These are phyloP conservation scores for Grosmannia huntii DNA, from an alignment of 2,329 filamentous ascomycete genomes.

Conservation along the genomic window DNA sequence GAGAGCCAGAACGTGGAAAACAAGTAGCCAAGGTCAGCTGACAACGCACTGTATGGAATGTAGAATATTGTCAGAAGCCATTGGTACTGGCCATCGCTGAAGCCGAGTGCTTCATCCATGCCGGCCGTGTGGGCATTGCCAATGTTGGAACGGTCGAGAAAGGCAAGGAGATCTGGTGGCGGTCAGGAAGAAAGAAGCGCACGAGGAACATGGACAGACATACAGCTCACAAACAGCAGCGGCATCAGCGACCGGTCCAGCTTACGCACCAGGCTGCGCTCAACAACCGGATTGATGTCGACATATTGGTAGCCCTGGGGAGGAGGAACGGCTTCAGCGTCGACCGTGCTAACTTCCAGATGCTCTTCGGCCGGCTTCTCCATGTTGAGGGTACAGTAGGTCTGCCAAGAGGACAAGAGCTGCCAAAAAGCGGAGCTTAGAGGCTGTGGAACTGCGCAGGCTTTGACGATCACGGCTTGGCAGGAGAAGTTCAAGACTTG, in stretches of 20 bases:
- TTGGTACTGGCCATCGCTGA: conserved; percentile 25
- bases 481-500: background rate
- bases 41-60: conserved; percentile 26
- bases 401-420: background rate
- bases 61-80: conserved; percentile 33
- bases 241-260: conserved; percentile 20
- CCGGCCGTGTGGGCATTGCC: conserved; percentile 15
- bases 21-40: background rate
- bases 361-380: conserved; percentile 3
- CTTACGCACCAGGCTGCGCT: conserved; percentile 22
- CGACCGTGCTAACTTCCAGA: background rate
- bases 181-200: background rate
- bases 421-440: background rate
- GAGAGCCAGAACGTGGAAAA: background rate
- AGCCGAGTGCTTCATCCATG: conserved; percentile 20
- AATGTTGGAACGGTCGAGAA: conserved; percentile 16
- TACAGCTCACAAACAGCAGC: conserved; percentile 20
- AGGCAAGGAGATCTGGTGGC: conserved; percentile 13
- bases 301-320: background rate
- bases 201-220: conserved; percentile 1
- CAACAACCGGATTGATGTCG: conserved; percentile 17
- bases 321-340: background rate
- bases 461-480: background rate
- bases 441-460: too few species aligned
- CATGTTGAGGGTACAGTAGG: background rate